A percentile compares a stretch with the other conserved stretches of the same genome.
Evolutionary conservation across 169 alveolate species (phyloP).

Genomic region (Perkinsus olseni): DNA sequence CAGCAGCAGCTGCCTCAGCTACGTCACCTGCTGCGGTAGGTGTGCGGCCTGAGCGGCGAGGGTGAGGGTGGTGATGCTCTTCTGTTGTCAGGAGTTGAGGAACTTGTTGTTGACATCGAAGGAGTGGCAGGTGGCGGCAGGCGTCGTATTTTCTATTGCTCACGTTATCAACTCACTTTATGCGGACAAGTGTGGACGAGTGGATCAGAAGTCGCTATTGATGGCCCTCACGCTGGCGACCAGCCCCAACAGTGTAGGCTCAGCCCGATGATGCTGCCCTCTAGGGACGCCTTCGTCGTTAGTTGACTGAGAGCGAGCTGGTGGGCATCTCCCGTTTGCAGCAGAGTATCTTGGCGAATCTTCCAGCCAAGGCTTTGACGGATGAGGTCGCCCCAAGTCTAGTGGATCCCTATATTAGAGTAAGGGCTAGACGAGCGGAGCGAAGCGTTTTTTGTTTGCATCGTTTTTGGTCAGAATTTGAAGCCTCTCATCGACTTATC

Average conservation of each 20-base stretch:
- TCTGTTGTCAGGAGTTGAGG: not conserved
- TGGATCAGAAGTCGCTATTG: not conserved
- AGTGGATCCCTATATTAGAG: not conserved
- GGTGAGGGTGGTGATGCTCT: not conserved
- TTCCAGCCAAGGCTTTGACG: not conserved
- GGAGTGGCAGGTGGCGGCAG: not conserved
- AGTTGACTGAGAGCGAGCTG: not conserved
- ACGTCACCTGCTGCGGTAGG: not conserved
- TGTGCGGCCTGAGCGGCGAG: not conserved
- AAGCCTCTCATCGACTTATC: not conserved
- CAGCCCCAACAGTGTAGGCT: not conserved
- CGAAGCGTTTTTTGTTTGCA: not conserved
- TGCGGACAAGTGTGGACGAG: not conserved
- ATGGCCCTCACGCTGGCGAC: not conserved
- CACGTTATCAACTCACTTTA: not conserved
- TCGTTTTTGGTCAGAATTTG: not conserved
- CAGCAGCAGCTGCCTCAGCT: not conserved
- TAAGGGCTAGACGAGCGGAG: not conserved
- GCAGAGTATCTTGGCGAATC: not conserved
- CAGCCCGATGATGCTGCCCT: not conserved
- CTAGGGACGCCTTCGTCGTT: not conserved
- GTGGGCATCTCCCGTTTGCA: not conserved
- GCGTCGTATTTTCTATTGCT: not conserved
- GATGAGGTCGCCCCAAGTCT: not conserved
- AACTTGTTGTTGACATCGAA: not conserved